phyloP scores from a whole-genome alignment of 768 basidiomycete genomes.

The Hygrophorus russula region DNA sequence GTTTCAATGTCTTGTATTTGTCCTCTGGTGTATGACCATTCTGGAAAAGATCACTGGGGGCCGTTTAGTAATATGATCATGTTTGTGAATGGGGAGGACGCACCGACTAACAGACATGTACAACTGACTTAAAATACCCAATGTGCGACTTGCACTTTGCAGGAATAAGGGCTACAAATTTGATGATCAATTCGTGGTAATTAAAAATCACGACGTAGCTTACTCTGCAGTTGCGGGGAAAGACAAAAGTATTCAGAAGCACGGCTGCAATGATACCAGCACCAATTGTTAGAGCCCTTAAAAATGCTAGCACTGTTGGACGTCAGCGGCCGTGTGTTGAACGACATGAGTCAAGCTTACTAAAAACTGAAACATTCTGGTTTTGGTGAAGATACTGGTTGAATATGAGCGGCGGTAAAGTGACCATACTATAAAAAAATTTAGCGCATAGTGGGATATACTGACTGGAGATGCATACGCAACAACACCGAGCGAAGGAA shows the following conservation, averaged over 20 bases:
- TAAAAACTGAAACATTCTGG: constrained; percentile 15
- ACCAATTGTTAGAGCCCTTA: constrained; percentile 29
- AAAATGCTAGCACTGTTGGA: constrained; percentile 24
- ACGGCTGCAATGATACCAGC: constrained; percentile 35
- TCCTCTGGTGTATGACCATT: constrained; percentile 11
- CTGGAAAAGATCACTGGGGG: constrained; percentile 23
- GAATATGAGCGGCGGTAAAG: constrained; percentile 31
- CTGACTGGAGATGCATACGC: constrained; percentile 18
- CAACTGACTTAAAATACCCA: constrained; percentile 29
- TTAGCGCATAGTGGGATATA: neutral
- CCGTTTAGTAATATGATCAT: neutral
- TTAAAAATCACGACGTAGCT: constrained; percentile 1
- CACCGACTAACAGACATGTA: constrained; percentile 33
- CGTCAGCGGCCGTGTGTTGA: neutral
- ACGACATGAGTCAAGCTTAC: constrained; percentile 12
- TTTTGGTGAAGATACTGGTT: constrained; percentile 17
- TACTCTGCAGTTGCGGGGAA: constrained; percentile 36
- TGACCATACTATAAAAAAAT: constrained; percentile 22
- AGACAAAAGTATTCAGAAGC: constrained; percentile 30
- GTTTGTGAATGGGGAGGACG: neutral
- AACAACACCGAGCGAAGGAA: constrained; percentile 31
- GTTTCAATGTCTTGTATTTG: constrained; percentile 24
- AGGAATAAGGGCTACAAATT: constrained; percentile 27
- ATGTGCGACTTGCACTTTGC: constrained; percentile 23
- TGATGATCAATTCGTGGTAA: neutral